A percentile compares a stretch with the other conserved stretches of the same genome.
These are phyloP conservation scores for Cryptococcus sp. DNA, from an alignment of 1,284 basidiomycete species.

Conservation along the genomic window DNA sequence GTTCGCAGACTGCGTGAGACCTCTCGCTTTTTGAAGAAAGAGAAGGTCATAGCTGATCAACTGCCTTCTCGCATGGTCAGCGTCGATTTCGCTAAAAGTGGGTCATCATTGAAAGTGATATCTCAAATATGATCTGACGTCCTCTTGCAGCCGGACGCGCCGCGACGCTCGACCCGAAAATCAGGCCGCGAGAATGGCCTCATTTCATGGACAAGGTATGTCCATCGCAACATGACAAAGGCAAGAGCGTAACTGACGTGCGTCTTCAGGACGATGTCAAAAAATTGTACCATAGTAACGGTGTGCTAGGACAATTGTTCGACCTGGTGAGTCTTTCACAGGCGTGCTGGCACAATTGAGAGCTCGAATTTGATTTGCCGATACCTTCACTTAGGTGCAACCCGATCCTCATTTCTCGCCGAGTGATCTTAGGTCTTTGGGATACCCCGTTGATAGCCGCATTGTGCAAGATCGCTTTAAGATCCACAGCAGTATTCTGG, in stretches of 20 bases:
- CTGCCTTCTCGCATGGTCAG: slow-evolving; percentile 13
- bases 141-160: slow-evolving; percentile 41
- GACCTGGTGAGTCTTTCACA: slow-evolving; percentile 29
- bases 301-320: slow-evolving; percentile 49
- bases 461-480: slow-evolving; percentile 21
- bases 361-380: neutral
- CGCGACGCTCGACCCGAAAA: slow-evolving; percentile 30
- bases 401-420: slow-evolving; percentile 38
- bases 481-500: slow-evolving; percentile 27
- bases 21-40: neutral
- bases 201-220: slow-evolving; percentile 53
- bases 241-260: neutral
- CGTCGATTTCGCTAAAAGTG: slow-evolving; percentile 55
- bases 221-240: neutral
- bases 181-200: slow-evolving; percentile 45
- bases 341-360: neutral
- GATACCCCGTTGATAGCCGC: slow-evolving; percentile 28
- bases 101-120: slow-evolving; percentile 6
- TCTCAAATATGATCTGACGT: neutral
- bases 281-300: slow-evolving; percentile 32
- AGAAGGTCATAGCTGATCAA: slow-evolving; percentile 14
- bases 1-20: slow-evolving; percentile 33
- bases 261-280: slow-evolving; percentile 23
- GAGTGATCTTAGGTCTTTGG: slow-evolving; percentile 25
- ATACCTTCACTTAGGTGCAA: slow-evolving; percentile 26